Base-by-base conservation (phyloP, 345 rosid genomes). In the Camelina hispida region DNA sequence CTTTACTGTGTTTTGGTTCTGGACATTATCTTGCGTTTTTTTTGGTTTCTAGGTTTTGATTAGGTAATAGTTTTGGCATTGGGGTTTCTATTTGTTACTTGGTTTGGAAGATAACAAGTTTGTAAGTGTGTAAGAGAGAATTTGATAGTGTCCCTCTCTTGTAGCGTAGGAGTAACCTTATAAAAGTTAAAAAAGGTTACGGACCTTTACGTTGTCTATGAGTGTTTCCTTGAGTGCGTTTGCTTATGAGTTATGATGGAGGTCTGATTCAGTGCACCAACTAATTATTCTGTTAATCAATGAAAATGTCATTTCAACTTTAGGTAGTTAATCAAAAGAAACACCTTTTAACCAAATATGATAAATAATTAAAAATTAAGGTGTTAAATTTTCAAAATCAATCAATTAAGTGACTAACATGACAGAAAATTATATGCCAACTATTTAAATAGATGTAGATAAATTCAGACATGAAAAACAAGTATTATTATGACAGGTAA, bases 81-180 rank as follows among this genome's bases (percentile, higher is more conserved):
- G 22, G 32, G 6, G 12, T 25, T 66, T 16, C 55, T 23, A 11
- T 43, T 25, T 69, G 71, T 63, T 55, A 20, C 60, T 65, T 65
- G 66, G 7, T 40, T 57, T 71, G 63, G 13, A 65, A 58, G 72
- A 30, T 22, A 50, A 30, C 59, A 70, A 55, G 40, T 58, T 73
- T 64, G 63, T 6, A 62, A 69, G 53, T 62, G 80, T 76, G 79
- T 22, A 52, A 44, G 63, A 40, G 79, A 75, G 69, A 52, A 68
- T 51, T 42, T 48, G 66, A 17, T 16, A 37, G 53, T 53, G 15
- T 14, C 54, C 46, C 54, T 44, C 54, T 58, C 34, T 47, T 18
- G 44, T 32, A 30, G 18, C 1, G 18, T 46, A 57, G 62, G 23
- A 47, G 51, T 60, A 66, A 65, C 66, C 53, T 48, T 59, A 4